Conservation (phyloP, 1,284 basidiomycete species). For the Austropuccinia psidii region DNA sequence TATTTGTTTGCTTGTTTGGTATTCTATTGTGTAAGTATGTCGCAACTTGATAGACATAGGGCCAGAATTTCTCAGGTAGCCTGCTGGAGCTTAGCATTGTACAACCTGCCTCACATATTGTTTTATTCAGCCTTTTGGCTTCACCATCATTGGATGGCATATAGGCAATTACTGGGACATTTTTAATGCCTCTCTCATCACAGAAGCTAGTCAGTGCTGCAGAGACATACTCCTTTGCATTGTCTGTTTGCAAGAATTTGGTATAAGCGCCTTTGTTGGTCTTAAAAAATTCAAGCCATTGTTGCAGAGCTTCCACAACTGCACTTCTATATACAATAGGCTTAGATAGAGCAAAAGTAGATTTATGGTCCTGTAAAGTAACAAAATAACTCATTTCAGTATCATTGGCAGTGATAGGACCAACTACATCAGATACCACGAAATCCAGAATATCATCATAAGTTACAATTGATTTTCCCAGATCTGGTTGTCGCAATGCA, state of each 20-base stretch:
- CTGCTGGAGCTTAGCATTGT: neutral
- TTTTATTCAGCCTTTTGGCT: constrained; percentile 14
- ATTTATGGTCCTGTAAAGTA: neutral
- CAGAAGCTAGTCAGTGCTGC: too few relatives aligned
- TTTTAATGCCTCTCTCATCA: neutral
- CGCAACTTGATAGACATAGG: neutral
- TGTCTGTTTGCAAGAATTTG: too few relatives aligned
- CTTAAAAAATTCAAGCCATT: too few relatives aligned
- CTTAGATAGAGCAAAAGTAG: too few relatives aligned
- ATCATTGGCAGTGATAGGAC: neutral
- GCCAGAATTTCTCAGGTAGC: neutral
- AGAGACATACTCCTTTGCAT: too few relatives aligned
- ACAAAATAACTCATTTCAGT: neutral
- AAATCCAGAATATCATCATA: neutral
- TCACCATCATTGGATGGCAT: neutral
- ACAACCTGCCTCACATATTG: neutral
- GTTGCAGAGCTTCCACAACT: too few relatives aligned
- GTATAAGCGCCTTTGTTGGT: too few relatives aligned
- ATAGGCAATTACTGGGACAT: neutral
- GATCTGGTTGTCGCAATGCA: neutral
- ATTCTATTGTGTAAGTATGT: neutral
- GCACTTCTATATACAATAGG: too few relatives aligned
- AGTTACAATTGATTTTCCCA: neutral
- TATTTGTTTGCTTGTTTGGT: neutral
- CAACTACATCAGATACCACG: neutral